These are phyloP conservation scores for Suhomyces pyralidae DNA, from an alignment of 805 yeast genomes.

Conservation along the genomic window DNA sequence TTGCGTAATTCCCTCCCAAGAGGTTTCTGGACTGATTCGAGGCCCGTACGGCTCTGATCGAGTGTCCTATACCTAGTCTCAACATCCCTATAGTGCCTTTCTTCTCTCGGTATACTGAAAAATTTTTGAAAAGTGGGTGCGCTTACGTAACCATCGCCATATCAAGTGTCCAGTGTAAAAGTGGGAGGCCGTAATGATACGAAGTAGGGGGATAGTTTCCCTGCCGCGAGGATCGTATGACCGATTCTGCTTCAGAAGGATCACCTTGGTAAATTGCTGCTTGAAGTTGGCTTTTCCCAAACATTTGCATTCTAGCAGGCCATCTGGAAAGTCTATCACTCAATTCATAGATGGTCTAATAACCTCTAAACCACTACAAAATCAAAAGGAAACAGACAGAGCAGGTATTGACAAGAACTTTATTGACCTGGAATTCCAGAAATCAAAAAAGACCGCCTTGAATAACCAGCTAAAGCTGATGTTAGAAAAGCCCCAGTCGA, in stretches of 20 bases:
- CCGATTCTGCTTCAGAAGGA: background rate
- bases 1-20: background rate
- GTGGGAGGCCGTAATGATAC: background rate
- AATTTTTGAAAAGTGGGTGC: background rate
- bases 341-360: background rate
- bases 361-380: background rate
- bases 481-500: background rate
- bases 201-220: background rate
- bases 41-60: background rate
- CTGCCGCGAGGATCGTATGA: background rate
- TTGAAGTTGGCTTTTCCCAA: background rate
- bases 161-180: background rate
- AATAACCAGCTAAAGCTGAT: slow-evolving; percentile 1
- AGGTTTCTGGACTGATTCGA: background rate
- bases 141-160: background rate
- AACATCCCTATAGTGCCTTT: background rate
- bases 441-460: too few species aligned
- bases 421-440: too few species aligned
- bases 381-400: too few species aligned
- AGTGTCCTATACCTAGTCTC: background rate
- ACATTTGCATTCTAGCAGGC: background rate
- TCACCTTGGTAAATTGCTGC: background rate
- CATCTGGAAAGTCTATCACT: background rate
- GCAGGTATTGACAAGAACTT: too few species aligned
- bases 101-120: background rate